Evolutionary conservation across 2,329 filamentous ascomycete genomes (phyloP), one percentile per base, ranked within the genome.

Genomic region (Clarireedia sp.): DNA sequence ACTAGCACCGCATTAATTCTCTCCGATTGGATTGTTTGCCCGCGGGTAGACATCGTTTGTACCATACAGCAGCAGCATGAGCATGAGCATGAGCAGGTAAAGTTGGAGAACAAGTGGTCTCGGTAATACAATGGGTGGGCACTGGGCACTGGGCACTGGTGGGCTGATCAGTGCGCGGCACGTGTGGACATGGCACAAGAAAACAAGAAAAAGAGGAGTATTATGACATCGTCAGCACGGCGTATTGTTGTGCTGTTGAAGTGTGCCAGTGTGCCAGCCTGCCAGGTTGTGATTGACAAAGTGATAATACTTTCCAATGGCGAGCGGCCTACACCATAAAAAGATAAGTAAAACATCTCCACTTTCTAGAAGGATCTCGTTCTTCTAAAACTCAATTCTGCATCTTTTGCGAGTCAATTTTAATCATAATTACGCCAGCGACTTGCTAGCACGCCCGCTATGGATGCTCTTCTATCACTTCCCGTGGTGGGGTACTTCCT

Each of bases 401-500:
- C 17, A n/a, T 19, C 17, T n/a, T 41, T 41, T 41, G 16, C 17
- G 17, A 10, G 14, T 19, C 16, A n/a, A 17, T n/a, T 41, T 41
- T 14, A 33, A 33, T 33, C 29, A 14, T 12, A 12, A 26, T 7
- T 26, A 26, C 24, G 5, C 24, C 29, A 12, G 10, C 17, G 8
- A 10, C 17, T 46, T 37, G 17, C 19, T 14, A 37, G 17, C 7
- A 24, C 8, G 9, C 17, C 29, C 9, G 38, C 12, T 21, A 82
- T 88, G 77, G 83, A 87, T 65, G 71, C 87, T 23, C 74, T 91
- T 48, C 74, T 91, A 56, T 88, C 86, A 1, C 76, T 92, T 38
- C 87, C 87, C 1, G 78, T 89, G 60, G 72, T 89, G 41, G 87
- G 85, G 26, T 87, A 85, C 59, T 75, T 87, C 63, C 74, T 84